A percentile compares a stretch with the other conserved stretches of the same genome.
Evolutionary conservation across 2,329 filamentous ascomycete species (phyloP).

Genomic region (Exophiala viscosa): DNA sequence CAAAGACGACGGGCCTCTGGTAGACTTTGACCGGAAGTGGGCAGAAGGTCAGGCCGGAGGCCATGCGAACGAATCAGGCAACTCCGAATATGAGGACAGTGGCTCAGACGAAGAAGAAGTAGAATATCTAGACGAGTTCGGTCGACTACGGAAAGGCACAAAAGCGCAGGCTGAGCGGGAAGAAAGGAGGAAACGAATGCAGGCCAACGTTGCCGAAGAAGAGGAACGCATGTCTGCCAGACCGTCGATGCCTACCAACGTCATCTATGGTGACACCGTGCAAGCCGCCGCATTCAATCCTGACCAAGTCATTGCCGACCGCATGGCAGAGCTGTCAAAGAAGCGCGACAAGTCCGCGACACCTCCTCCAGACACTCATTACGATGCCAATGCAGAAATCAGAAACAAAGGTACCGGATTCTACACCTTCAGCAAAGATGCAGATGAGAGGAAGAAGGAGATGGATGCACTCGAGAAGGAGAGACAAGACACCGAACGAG

Average conservation of each 20-base stretch:
- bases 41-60: conserved; percentile 56
- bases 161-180: conserved; percentile 63
- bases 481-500: conserved; percentile 64
- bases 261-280: conserved; percentile 83
- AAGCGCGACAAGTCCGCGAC: conserved; percentile 76
- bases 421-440: conserved; percentile 80
- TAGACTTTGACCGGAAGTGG: conserved; percentile 98
- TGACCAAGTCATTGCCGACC: conserved; percentile 57
- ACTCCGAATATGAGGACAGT: conserved; percentile 37
- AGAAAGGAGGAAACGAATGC: conserved; percentile 54
- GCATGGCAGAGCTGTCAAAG: conserved; percentile 74
- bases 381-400: conserved; percentile 79
- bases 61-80: conserved; percentile 35
- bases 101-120: conserved; percentile 55
- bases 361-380: conserved; percentile 76
- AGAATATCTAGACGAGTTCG: conserved; percentile 89
- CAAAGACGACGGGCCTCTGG: conserved; percentile 51
- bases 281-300: conserved; percentile 81
- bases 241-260: conserved; percentile 57
- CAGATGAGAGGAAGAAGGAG: conserved; percentile 62
- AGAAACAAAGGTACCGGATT: conserved; percentile 86
- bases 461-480: conserved; percentile 71
- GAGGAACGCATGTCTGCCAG: conserved; percentile 63
- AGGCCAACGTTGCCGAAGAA: conserved; percentile 56
- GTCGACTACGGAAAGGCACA: conserved; percentile 72